Conservation (phyloP, 192 early-diverging fungal genomes). For the Coemansia sp. region DNA sequence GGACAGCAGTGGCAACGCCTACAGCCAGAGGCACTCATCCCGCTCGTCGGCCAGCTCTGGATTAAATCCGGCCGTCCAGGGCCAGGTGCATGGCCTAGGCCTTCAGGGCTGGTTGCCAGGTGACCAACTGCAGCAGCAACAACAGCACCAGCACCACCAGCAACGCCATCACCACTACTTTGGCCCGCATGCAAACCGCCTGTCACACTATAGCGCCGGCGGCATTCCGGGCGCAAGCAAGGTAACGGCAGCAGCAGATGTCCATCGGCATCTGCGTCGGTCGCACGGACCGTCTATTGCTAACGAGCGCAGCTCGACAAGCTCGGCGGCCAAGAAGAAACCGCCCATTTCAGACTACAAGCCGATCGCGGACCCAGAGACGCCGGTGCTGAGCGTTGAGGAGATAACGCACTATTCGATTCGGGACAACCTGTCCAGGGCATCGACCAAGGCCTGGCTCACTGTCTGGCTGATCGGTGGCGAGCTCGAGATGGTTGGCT, state of each 20-base stretch:
- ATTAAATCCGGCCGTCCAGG: conserved; percentile 6
- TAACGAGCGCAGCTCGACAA: conserved; percentile 14
- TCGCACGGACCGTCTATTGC: not conserved
- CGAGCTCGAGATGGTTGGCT: conserved; percentile 55
- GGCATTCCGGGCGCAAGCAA: not conserved
- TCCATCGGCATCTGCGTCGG: not conserved
- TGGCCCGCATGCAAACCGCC: conserved; percentile 6
- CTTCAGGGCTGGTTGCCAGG: conserved; percentile 33
- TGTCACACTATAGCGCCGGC: conserved; percentile 4
- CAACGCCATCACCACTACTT: conserved; percentile 8
- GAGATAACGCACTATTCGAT: conserved; percentile 38
- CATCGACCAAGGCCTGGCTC: conserved; percentile 39
- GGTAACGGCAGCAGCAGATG: not conserved
- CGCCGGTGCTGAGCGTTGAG: conserved; percentile 21
- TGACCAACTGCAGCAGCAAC: conserved; percentile 9
- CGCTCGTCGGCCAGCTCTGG: conserved; percentile 20
- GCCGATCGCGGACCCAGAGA: conserved; percentile 47
- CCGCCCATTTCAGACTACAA: conserved; percentile 49
- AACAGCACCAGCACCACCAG: not conserved
- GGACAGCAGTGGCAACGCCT: conserved; percentile 2
- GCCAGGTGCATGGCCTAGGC: conserved; percentile 34
- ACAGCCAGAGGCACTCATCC: conserved; percentile 21
- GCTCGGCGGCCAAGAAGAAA: conserved; percentile 17
- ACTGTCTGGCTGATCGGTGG: conserved; percentile 52
- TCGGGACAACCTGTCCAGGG: conserved; percentile 9